Percentiles rank a stretch among this genome's conserved stretches.
phyloP scores from a whole-genome alignment of 768 basidiomycete genomes.

The Tylopilus sp. region DNA sequence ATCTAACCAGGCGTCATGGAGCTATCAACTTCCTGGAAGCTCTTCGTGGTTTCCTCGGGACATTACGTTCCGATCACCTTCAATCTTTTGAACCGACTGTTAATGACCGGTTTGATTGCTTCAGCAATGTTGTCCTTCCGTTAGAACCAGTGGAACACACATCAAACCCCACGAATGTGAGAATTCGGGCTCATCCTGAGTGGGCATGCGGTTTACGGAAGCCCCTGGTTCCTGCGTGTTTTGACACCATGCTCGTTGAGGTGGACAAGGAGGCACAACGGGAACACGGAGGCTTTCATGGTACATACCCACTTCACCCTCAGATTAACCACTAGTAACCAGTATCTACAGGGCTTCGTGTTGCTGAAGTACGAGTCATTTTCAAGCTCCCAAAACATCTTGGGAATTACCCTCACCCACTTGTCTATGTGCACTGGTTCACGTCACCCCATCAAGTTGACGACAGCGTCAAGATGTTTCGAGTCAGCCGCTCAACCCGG shows the following conservation, averaged over 20 bases:
- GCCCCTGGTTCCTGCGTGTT: not conserved
- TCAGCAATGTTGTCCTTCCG: not conserved
- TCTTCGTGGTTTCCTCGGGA: too few species aligned
- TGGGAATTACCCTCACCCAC: slow-evolving; percentile 4
- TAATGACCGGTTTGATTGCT: not conserved
- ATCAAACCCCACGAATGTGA: too few species aligned
- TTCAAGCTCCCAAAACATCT: slow-evolving; percentile 23
- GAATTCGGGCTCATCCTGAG: not conserved
- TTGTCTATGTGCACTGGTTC: slow-evolving; percentile 19
- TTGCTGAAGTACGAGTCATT: slow-evolving; percentile 26
- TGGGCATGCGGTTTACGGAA: not conserved
- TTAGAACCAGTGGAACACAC: not conserved
- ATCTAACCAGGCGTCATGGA: too few species aligned
- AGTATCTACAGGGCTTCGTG: slow-evolving; percentile 8
- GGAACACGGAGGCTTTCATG: too few species aligned
- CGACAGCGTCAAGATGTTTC: not conserved
- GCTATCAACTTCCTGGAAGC: too few species aligned
- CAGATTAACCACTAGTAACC: too few species aligned
- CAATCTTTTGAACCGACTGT: too few species aligned
- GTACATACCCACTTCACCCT: too few species aligned
- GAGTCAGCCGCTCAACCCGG: not conserved
- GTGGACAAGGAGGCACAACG: too few species aligned
- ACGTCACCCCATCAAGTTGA: not conserved
- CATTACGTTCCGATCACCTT: too few species aligned
- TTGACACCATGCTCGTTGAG: not conserved